Base-by-base conservation (phyloP, 1,284 basidiomycete genomes). In the Cutaneotrichosporon cyanovorans region DNA sequence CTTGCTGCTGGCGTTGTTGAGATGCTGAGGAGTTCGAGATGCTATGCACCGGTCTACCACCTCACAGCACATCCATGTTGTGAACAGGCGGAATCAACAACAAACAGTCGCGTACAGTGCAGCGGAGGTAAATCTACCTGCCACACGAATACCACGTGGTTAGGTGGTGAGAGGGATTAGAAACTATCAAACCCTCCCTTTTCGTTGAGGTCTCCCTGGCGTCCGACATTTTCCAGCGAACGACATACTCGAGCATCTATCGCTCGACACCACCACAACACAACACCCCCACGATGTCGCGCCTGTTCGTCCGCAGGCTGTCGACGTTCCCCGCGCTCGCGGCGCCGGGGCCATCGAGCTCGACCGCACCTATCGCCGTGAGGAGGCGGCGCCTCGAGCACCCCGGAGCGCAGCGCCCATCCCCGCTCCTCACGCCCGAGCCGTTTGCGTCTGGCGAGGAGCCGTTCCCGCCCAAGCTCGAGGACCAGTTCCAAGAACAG, bases 401-500 rank as follows among this genome's bases (percentile, higher is more conserved):
- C 25, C 55, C 57, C 10, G 36, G 44, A 18, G 41, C 48, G 8
- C 32, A 48, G 40, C 35, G 40, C 10, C 40, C 46, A 7, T 61
- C 60, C 7, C 57, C 61, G 4, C 44, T 63, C 22, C 52, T 51
- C 25, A 46, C 55, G 23, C 50, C 57, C 10, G 39, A 41, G 32
- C 31, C 36, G 51, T 55, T 48, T 39, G 55, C 10, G 47, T 55
- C 38, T 10, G 37, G 34, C 36, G 25, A 31, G 31, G 45, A 51
- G 33, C 43, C 42, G 30, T 60, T 66, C 35, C 68, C 65, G 6
- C 46, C 51, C 2, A 42, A 58, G 18, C 54, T 68, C 31, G 67
- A 69, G 53, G 50, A 60, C 14, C 57, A 61, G 45, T 69, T 65
- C 48, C 64, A 68, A 50, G 37, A 45, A 2, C 42, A 64, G 10